Evolutionary conservation across 805 yeast species (phyloP).

Genomic region (Nakazawaea siamensis): DNA sequence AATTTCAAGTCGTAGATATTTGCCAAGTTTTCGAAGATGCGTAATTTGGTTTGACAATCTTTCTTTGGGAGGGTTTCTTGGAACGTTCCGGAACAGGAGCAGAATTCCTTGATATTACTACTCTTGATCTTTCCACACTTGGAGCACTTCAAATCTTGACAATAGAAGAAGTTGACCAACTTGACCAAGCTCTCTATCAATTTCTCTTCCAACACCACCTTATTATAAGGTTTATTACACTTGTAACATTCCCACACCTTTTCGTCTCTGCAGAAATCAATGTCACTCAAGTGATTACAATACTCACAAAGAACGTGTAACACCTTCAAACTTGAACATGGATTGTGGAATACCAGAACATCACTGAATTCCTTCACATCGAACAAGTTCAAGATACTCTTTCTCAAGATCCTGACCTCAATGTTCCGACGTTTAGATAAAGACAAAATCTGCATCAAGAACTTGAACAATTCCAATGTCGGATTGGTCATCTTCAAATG

Average conservation of each 20-base stretch:
- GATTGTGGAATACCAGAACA: constrained; percentile 65
- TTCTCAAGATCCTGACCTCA: constrained; percentile 69
- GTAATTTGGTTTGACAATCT: constrained; percentile 35
- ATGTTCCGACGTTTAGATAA: constrained; percentile 56
- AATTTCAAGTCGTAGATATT: constrained; percentile 51
- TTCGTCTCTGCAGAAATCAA: constrained; percentile 76
- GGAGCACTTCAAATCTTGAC: constrained; percentile 75
- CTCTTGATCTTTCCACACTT: constrained; percentile 66
- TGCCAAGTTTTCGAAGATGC: constrained; percentile 52
- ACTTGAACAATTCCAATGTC: constrained; percentile 71
- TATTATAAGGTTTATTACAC: constrained; percentile 59
- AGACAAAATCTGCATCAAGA: constrained; percentile 60
- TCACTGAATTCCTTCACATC: constrained; percentile 81
- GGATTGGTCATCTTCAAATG: constrained; percentile 56
- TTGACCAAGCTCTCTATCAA: constrained; percentile 58
- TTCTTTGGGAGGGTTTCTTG: constrained; percentile 40
- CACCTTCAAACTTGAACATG: constrained; percentile 60
- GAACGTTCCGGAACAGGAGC: constrained; percentile 90
- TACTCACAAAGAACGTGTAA: constrained; percentile 69
- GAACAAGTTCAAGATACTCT: constrained; percentile 62
- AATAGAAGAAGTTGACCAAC: constrained; percentile 48
- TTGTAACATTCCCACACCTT: constrained; percentile 56
- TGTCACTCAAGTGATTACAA: constrained; percentile 66
- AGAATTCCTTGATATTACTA: constrained; percentile 62
- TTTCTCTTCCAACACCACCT: constrained; percentile 69